Base-by-base conservation (phyloP, 2,329 filamentous ascomycete genomes). In the Plenodomus tracheiphilus region DNA sequence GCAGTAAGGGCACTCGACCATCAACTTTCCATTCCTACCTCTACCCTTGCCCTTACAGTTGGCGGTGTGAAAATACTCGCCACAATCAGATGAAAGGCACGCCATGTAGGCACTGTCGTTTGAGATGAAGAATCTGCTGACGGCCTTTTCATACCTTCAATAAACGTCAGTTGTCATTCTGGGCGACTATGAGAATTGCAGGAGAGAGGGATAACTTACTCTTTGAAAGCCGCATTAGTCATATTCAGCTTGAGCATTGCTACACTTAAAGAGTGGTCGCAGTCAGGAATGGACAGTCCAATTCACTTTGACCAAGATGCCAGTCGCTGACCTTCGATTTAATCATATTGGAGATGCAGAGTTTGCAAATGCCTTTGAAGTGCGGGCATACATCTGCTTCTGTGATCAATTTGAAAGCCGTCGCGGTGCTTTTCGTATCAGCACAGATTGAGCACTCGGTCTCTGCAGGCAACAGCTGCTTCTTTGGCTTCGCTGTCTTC, bases 1-100 rank as follows among this genome's bases (percentile, higher is more conserved):
- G 47, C 66, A 69, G 42, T 68, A 50, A 20, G 63, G 64, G n/a
- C 64, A 69, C 15, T 32, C 38, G 34, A 59, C 43, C 28, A 32
- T 32, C 4, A 8, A 11, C 6, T 32, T 15, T 10, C 6, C 7
- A 11, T 32, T 15, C 28, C 15, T 53, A n/a, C 56, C 34, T 18
- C 47, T 58, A 13, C 19, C 2, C 1, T 42, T 34, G 4, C 8
- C 28, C 15, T 17, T 37, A 41, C 64, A 68, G 17, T 39, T 46
- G 11, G 61, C 63, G 9, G 55, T 44, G 21, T 57, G 66, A 51
- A 67, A 69, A 47, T 63, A 50, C 7, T 42, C 16, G 4, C 59
- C 59, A 25, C 66, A 68, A 1, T 42, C 17, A 0, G 50, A 9
- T 16, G 60, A 59, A 41, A 63, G 56, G 20, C 64, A 68, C 25